Evolutionary conservation across 2,329 filamentous ascomycete species (phyloP).

Genomic region (Hypoxylon rubiginosum): DNA sequence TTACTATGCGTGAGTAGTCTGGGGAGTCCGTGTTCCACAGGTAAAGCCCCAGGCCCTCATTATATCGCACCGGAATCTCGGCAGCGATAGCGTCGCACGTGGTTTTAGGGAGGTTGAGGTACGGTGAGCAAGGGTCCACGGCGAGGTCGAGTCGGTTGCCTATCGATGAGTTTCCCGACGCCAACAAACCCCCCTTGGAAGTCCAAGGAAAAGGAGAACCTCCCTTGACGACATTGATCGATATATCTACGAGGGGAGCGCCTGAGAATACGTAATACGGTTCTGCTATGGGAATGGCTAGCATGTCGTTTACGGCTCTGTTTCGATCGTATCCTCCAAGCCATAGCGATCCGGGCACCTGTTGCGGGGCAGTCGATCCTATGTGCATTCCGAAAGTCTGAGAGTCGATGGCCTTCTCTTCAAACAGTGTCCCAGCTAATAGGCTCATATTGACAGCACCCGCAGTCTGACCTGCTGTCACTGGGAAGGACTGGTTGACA

Average conservation of each 20-base stretch:
- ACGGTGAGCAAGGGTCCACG: slow-evolving; percentile 51
- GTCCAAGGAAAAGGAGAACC: slow-evolving; percentile 52
- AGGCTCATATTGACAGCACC: slow-evolving; percentile 25
- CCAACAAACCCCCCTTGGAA: slow-evolving; percentile 41
- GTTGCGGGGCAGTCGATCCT: slow-evolving; percentile 47
- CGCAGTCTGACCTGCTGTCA: slow-evolving; percentile 2
- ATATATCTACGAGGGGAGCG: slow-evolving; percentile 54
- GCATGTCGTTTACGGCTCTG: slow-evolving; percentile 49
- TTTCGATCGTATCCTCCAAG: slow-evolving; percentile 56
- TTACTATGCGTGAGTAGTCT: slow-evolving; percentile 51
- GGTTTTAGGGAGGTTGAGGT: slow-evolving; percentile 55
- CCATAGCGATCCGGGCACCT: slow-evolving; percentile 50
- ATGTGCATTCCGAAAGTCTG: slow-evolving; percentile 58
- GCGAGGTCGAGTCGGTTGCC: slow-evolving; percentile 42
- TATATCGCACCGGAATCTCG: slow-evolving; percentile 53
- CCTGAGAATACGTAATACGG: slow-evolving; percentile 18
- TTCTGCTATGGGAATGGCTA: slow-evolving; percentile 28
- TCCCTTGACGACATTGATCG: slow-evolving; percentile 55
- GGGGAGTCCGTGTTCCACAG: slow-evolving; percentile 53
- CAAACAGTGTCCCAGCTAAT: slow-evolving; percentile 29
- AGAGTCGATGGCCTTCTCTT: slow-evolving; percentile 46
- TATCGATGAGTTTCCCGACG: slow-evolving; percentile 41
- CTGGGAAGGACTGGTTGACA: slow-evolving; percentile 39
- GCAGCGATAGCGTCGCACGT: slow-evolving; percentile 56
- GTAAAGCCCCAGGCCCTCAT: slow-evolving; percentile 53